phyloP scores from a whole-genome alignment of 2,329 filamentous ascomycete species.

The Verticillium klebahnii region DNA sequence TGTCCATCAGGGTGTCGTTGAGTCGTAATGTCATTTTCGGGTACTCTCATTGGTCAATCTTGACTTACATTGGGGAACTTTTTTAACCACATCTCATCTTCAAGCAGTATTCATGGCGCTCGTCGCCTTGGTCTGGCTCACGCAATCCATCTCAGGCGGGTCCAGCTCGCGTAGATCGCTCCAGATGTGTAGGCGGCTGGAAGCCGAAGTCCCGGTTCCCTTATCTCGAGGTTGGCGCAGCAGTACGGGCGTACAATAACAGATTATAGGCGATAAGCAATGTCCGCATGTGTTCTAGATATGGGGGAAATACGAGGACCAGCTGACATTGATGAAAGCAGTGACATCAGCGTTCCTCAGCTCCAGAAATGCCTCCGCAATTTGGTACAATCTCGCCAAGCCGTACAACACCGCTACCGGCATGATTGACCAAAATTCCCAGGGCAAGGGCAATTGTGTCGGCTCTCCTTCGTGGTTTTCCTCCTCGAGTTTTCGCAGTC shows the following conservation, averaged over 20 bases:
- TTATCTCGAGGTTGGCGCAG: background rate
- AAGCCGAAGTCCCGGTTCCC: background rate
- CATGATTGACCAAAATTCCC: conserved; percentile 22
- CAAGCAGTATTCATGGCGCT: background rate
- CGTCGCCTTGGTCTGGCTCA: background rate
- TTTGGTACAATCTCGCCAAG: conserved; percentile 22
- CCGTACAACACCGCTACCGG: conserved; percentile 18
- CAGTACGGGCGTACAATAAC: background rate
- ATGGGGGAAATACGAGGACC: conserved; percentile 18
- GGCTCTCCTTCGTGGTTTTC: conserved; percentile 3
- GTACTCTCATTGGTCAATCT: background rate
- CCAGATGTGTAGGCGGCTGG: background rate
- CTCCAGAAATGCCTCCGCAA: conserved; percentile 25
- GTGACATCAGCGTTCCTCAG: conserved; percentile 22
- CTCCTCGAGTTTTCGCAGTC: background rate
- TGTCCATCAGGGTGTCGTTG: background rate
- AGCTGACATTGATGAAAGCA: conserved; percentile 24
- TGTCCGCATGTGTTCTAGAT: conserved; percentile 3
- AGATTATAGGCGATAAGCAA: background rate
- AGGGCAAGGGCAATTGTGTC: conserved; percentile 18
- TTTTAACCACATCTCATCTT: background rate
- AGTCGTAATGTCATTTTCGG: background rate
- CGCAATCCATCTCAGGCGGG: background rate
- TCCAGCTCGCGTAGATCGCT: background rate
- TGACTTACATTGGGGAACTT: background rate